Evolutionary conservation across 75 land plant species (phyloP).

Genomic region (Chamaecyparis obtusa): DNA sequence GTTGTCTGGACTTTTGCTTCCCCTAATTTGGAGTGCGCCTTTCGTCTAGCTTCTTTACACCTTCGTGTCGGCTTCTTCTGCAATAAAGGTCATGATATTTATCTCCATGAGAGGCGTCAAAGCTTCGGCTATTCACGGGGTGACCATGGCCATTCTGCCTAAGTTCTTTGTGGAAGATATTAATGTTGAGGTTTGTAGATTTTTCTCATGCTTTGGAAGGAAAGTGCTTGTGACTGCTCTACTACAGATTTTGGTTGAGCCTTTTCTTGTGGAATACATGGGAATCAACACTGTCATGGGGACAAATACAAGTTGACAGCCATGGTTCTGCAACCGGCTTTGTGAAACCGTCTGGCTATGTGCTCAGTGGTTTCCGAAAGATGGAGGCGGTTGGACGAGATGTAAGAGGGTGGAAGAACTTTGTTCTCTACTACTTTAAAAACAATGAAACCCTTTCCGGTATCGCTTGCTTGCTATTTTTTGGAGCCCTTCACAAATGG

Average conservation of each 20-base stretch:
- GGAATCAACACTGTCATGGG: slow-evolving; percentile 40
- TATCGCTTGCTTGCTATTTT: neutral
- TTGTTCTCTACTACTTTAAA: no score
- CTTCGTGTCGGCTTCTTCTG: slow-evolving; percentile 27
- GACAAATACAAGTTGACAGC: slow-evolving; percentile 25
- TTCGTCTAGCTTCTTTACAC: slow-evolving; percentile 21
- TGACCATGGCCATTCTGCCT: slow-evolving; percentile 39
- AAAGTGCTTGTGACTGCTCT: slow-evolving; percentile 33
- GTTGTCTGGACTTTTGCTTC: no score
- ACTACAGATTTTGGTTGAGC: slow-evolving; percentile 40
- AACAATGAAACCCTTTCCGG: no score
- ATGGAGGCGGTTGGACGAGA: slow-evolving; percentile 12
- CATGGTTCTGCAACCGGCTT: slow-evolving; percentile 38
- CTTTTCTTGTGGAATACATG: slow-evolving; percentile 29
- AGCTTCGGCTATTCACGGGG: slow-evolving; percentile 20
- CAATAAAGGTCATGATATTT: slow-evolving; percentile 30
- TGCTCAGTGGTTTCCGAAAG: slow-evolving; percentile 30
- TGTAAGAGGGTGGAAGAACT: slow-evolving; percentile 8
- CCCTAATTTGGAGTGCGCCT: no score
- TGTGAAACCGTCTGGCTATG: slow-evolving; percentile 13
- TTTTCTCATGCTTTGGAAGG: slow-evolving; percentile 36
- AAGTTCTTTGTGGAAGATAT: slow-evolving; percentile 41
- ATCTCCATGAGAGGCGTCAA: slow-evolving; percentile 23
- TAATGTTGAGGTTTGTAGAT: slow-evolving; percentile 25
- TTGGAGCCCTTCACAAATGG: neutral